phyloP scores from a whole-genome alignment of 140 eudicot genomes.

The Erigeron philadelphicus region DNA sequence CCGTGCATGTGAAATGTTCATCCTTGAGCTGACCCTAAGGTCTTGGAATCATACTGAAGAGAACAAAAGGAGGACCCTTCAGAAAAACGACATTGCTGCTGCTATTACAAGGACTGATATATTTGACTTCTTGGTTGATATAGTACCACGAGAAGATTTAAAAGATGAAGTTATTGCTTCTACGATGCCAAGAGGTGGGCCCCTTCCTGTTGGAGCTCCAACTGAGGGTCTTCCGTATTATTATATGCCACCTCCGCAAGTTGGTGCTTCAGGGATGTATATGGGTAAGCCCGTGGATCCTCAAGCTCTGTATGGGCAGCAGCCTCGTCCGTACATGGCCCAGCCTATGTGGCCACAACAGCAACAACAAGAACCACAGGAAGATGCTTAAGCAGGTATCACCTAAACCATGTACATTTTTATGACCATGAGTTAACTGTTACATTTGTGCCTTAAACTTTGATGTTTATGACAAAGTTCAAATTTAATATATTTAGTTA shows the following conservation, averaged over 20 bases:
- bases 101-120: slow-evolving; percentile 79
- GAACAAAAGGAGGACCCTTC: slow-evolving; percentile 81
- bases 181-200: slow-evolving; percentile 57
- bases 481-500: not conserved
- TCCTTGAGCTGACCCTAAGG: slow-evolving; percentile 64
- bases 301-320: slow-evolving; percentile 66
- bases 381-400: slow-evolving; percentile 51
- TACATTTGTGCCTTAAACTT: not conserved
- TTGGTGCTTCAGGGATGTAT: slow-evolving; percentile 64
- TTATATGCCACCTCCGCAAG: slow-evolving; percentile 69
- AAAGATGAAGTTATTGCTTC: slow-evolving; percentile 75
- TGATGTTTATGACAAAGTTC: not conserved
- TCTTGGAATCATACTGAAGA: slow-evolving; percentile 89
- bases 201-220: slow-evolving; percentile 62
- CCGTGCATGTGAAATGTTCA: slow-evolving; percentile 82
- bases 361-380: slow-evolving; percentile 59
- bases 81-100: slow-evolving; percentile 80
- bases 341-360: slow-evolving; percentile 81
- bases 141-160: slow-evolving; percentile 70
- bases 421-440: not conserved
- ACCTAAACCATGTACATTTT: not conserved
- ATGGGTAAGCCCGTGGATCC: slow-evolving; percentile 71
- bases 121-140: slow-evolving; percentile 73
- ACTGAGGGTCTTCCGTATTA: slow-evolving; percentile 65
- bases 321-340: slow-evolving; percentile 65